A percentile compares a stretch with the other conserved stretches of the same genome.
These are phyloP conservation scores for Microascus cirrosus DNA, from an alignment of 2,329 filamentous ascomycete genomes.

Conservation along the genomic window DNA sequence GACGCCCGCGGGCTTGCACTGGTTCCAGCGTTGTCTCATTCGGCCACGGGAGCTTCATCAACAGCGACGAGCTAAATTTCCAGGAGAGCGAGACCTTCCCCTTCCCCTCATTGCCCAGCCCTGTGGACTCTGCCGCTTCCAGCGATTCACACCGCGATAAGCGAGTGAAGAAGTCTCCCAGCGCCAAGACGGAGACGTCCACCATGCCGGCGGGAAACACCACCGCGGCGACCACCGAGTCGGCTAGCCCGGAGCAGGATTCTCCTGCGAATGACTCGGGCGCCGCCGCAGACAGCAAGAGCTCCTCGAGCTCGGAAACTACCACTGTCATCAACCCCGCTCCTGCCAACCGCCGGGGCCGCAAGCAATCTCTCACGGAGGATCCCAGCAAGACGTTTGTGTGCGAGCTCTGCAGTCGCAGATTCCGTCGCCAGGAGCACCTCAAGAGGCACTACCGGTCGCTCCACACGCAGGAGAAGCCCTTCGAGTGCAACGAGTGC, in stretches of 20 bases:
- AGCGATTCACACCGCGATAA: constrained; percentile 37
- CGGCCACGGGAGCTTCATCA: constrained; percentile 68
- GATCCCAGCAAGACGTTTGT: constrained; percentile 98
- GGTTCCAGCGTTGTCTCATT: constrained; percentile 57
- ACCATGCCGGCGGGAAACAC: constrained; percentile 30
- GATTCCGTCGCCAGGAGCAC: constrained; percentile 96
- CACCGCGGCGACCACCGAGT: constrained; percentile 20
- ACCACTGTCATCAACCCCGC: constrained; percentile 30
- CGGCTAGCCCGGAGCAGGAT: constrained; percentile 20
- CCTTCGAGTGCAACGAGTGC: constrained; percentile 93
- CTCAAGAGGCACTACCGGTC: constrained; percentile 98
- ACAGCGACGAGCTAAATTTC: constrained; percentile 64
- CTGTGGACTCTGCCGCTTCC: constrained; percentile 21
- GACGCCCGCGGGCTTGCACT: constrained; percentile 58
- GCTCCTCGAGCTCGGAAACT: constrained; percentile 32
- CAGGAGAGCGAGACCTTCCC: constrained; percentile 55
- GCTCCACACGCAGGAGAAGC: constrained; percentile 96
- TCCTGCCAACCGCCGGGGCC: constrained; percentile 79
- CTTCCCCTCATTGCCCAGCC: constrained; percentile 51
- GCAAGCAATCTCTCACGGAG: constrained; percentile 96
- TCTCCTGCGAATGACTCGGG: constrained; percentile 20
- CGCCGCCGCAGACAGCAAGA: constrained; percentile 22
- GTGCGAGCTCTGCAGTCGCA: constrained; percentile 89
- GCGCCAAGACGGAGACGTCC: constrained; percentile 30
- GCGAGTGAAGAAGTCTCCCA: constrained; percentile 38